Evolutionary conservation across 306 rosid genomes (phyloP), one percentile per base, ranked within the genome.

Genomic region (Corylus avellana): DNA sequence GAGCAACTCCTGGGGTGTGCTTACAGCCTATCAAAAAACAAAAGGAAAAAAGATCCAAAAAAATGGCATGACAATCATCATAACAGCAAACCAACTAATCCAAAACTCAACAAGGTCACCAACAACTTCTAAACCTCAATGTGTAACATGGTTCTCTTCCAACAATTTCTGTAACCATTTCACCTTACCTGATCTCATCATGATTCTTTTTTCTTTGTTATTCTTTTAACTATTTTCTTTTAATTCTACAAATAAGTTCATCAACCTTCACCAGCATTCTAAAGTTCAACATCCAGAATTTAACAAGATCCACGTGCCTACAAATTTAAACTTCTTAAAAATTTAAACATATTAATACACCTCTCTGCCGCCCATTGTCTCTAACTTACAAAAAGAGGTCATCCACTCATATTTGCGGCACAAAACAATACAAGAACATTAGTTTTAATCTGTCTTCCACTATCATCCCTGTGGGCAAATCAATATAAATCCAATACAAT

Each of bases 21-120:
- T 91, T 82, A 73, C 90, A 75, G 83, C 88, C 98, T 95, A 84
- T 37, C 89, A 81, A 84, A 79, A 84, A 79, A 64, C n/a, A 46
- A 56, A 10, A 62, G 2, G 66, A 72, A 78, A 8, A 63, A 51
- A 71, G 75, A 10, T 74, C 73, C 42, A 4, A 37, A 64, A 64
- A 32, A 64, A 64, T 7, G 49, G 49, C 25, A 16, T 14, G 71
- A 66, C 25, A 37, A 17, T 37, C 48, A 17, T 66, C 48, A 3
- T 64, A 12, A 62, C 29, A 62, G 69, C 17, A 62, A 62, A 25
- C n/a, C 69, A 62, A 62, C 37, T 0, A 59, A n/a, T 59, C 66
- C 66, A 37, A 66, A 35, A 14, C 46, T 37, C 14, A 66, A 66
- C 71, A 17, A 37, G 11, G 71, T 9, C 71, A 16, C n/a, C 16